Percentiles rank a stretch among this genome's conserved stretches.
phyloP scores from a whole-genome alignment of 2,329 filamentous ascomycete species.

The Ophioceras dolichostomum region DNA sequence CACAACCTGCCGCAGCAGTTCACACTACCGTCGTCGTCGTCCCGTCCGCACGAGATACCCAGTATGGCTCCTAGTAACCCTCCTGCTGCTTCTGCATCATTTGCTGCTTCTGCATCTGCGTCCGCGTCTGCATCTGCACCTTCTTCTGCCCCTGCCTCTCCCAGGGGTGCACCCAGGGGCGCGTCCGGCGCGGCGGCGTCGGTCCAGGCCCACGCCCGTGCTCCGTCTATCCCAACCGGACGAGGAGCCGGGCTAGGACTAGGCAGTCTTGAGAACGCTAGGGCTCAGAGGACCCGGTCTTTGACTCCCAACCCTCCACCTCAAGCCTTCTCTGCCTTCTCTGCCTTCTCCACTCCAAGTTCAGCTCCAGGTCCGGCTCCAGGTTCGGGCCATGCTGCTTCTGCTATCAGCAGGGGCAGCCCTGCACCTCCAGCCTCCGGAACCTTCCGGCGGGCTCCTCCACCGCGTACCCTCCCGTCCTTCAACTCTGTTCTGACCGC shows the following conservation, averaged over 20 bases:
- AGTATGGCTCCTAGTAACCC: neutral
- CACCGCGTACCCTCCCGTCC: neutral
- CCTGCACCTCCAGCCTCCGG: neutral
- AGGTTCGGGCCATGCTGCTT: neutral
- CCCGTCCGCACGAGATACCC: neutral
- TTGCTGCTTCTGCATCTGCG: neutral
- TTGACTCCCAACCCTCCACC: too few species aligned
- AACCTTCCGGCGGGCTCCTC: neutral
- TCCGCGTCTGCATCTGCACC: neutral
- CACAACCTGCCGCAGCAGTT: neutral
- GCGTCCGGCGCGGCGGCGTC: too few species aligned
- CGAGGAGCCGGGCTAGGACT: too few species aligned
- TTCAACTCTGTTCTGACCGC: slow-evolving; percentile 19
- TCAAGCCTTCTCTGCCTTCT: too few species aligned
- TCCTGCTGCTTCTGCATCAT: neutral
- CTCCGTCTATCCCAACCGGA: too few species aligned
- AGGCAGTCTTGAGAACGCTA: too few species aligned
- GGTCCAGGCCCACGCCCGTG: too few species aligned
- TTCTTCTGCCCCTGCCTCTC: neutral
- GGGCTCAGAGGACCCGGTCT: too few species aligned
- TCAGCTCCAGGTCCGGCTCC: too few species aligned
- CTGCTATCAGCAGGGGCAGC: neutral
- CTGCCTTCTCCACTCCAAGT: too few species aligned
- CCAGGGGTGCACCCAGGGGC: too few species aligned
- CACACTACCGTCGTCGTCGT: neutral